Evolutionary conservation across 495 filamentous ascomycete genomes (phyloP), one percentile per base, ranked within the genome.

Genomic region (Hypoxylon fuscum): DNA sequence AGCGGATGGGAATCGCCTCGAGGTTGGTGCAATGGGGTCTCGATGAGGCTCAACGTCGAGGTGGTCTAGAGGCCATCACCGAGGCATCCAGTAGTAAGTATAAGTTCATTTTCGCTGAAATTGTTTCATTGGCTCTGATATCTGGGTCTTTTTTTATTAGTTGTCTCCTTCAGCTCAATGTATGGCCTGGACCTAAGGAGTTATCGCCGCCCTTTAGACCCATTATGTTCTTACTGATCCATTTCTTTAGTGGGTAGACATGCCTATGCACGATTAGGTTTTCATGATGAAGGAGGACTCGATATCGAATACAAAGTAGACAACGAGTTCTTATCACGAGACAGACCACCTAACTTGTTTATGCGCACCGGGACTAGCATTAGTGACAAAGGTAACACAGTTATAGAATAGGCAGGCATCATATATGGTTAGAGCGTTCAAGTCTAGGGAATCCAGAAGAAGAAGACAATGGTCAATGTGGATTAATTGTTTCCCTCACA

Each of bases 11-110:
- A 5, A 68, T 77, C 32, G 77, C 77, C 22, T 53, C 48, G 8
- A 68, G 55, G 20, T 37, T 80, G 31, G 77, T 77, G 5, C 60
- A 74, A 47, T 79, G 76, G 76, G 77, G 77, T 3, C 64, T 80
- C 10, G 68, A 68, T 11, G 77, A 79, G 51, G 73, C 76, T 6
- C 58, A 57, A 34, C 59, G 70, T 25, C 67, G 77, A 6, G 76
- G 78, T 2, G 68, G 68, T n/a, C 51, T 74, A 21, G 73, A 80
- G 47, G 66, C 68, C 12, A 67, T 70, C 7, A 68, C 72, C 15
- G 78, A 80, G 49, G 78, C 71, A 21, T 80, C 78, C 5, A 71
- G 61, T 7, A 78, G 62, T 65, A 51, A 55, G 62, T 46, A 15
- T 18, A 22, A 2, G 5, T 21, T 22, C 38, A 23, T 10, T 1